Evolutionary conservation across 371 early-diverging fungal genomes (phyloP).

Genomic region (Choanephora cucurbitarum): DNA sequence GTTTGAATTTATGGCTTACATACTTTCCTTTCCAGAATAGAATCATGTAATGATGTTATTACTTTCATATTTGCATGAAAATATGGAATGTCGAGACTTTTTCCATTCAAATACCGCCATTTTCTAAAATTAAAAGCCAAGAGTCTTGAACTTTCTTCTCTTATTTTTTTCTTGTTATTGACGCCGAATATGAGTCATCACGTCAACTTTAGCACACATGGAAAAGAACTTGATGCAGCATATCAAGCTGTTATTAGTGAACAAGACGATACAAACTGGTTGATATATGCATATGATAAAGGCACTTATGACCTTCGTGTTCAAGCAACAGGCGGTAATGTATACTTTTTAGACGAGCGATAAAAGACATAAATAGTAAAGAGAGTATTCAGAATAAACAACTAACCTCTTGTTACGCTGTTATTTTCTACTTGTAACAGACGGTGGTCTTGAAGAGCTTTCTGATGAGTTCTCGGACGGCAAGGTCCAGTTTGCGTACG

Average conservation of each 20-base stretch:
- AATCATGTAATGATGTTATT: too few species aligned
- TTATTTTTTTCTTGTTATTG: slow-evolving; percentile 11
- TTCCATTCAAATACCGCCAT: too few species aligned
- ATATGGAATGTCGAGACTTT: too few species aligned
- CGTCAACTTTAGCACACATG: slow-evolving; percentile 68
- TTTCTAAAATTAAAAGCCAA: too few species aligned
- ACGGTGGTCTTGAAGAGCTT: slow-evolving; percentile 84
- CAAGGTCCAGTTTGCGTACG: slow-evolving; percentile 90
- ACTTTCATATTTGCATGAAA: too few species aligned
- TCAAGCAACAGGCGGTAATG: slow-evolving; percentile 64
- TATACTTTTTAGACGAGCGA: not conserved
- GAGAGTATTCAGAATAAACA: not conserved
- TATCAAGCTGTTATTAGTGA: slow-evolving; percentile 72
- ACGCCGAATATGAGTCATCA: slow-evolving; percentile 54
- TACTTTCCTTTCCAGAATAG: too few species aligned
- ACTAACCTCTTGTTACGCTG: slow-evolving; percentile 1
- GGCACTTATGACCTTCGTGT: slow-evolving; percentile 83
- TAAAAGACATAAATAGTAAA: not conserved
- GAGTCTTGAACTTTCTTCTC: not conserved
- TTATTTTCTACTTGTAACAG: slow-evolving; percentile 25
- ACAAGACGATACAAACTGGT: slow-evolving; percentile 69
- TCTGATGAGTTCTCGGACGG: slow-evolving; percentile 88
- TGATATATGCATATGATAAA: slow-evolving; percentile 82
- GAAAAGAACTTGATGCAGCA: slow-evolving; percentile 59
- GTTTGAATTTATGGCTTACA: too few species aligned